These are phyloP conservation scores for Annulohypoxylon truncatum DNA, from an alignment of 2,329 filamentous ascomycete species.

Conservation along the genomic window DNA sequence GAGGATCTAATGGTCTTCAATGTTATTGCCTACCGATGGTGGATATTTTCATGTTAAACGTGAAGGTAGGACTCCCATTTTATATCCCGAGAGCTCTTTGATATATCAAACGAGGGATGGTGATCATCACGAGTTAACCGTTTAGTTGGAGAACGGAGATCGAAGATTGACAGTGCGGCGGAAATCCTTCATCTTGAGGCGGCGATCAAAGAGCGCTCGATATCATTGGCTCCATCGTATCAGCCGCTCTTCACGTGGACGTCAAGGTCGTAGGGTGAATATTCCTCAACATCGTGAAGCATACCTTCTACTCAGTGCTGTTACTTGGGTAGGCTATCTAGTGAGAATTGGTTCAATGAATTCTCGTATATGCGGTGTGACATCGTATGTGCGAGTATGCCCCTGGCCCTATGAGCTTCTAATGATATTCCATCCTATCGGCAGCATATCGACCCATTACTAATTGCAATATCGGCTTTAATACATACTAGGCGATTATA, in stretches of 20 bases:
- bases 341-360: slow-evolving; percentile 29
- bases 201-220: background rate
- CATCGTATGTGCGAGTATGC: slow-evolving; percentile 32
- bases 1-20: background rate
- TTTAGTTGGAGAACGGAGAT: slow-evolving; percentile 15
- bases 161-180: slow-evolving; percentile 8
- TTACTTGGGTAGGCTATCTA: slow-evolving; percentile 6
- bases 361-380: slow-evolving; percentile 49
- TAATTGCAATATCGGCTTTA: slow-evolving; percentile 5
- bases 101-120: slow-evolving; percentile 1
- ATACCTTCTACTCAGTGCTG: background rate
- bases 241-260: slow-evolving; percentile 36
- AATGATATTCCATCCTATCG: slow-evolving; percentile 11
- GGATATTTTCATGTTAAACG: background rate
- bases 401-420: slow-evolving; percentile 13
- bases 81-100: slow-evolving; percentile 20
- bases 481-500: background rate
- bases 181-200: slow-evolving; percentile 13
- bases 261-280: slow-evolving; percentile 6
- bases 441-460: slow-evolving; percentile 11
- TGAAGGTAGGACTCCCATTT: slow-evolving; percentile 13
- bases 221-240: slow-evolving; percentile 29
- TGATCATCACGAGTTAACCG: slow-evolving; percentile 33
- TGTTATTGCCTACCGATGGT: background rate
- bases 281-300: slow-evolving; percentile 1